These are phyloP conservation scores for Backusella circina DNA, from an alignment of 192 early-diverging fungal species.

Conservation along the genomic window DNA sequence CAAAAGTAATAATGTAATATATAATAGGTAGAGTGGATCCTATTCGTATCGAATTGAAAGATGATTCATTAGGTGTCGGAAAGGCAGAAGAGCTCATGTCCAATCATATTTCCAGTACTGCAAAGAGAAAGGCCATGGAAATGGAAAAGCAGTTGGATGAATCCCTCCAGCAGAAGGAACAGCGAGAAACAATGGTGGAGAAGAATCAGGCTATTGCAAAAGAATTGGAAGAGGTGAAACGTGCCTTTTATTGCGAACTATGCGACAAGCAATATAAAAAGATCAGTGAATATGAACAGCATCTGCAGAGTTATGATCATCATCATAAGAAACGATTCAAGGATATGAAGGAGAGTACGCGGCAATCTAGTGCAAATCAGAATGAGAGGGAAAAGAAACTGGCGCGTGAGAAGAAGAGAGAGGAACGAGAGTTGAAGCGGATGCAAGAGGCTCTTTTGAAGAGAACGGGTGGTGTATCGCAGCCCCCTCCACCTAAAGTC, in stretches of 20 bases:
- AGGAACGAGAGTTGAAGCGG: slow-evolving; percentile 62
- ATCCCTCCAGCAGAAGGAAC: slow-evolving; percentile 48
- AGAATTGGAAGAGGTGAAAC: slow-evolving; percentile 56
- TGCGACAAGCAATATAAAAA: slow-evolving; percentile 81
- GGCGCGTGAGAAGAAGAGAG: slow-evolving; percentile 60
- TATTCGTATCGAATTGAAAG: slow-evolving; percentile 62
- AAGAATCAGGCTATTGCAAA: slow-evolving; percentile 49
- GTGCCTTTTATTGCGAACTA: slow-evolving; percentile 72
- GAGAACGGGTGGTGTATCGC: slow-evolving; percentile 20
- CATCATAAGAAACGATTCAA: slow-evolving; percentile 78
- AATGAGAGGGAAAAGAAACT: slow-evolving; percentile 45
- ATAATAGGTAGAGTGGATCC: slow-evolving; percentile 63
- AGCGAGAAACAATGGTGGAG: slow-evolving; percentile 55
- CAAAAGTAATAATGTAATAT: neutral
- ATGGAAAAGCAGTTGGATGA: slow-evolving; percentile 65
- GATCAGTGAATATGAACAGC: slow-evolving; percentile 72
- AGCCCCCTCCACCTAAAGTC: neutral
- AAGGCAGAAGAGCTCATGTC: slow-evolving; percentile 51
- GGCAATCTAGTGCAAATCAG: slow-evolving; percentile 24
- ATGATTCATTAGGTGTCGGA: slow-evolving; percentile 64
- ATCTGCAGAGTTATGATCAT: slow-evolving; percentile 77
- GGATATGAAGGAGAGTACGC: slow-evolving; percentile 66
- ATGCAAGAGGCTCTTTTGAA: slow-evolving; percentile 64
- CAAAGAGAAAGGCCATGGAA: slow-evolving; percentile 59
- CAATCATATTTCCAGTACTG: slow-evolving; percentile 53